Base-by-base conservation (phyloP, 2,329 filamentous ascomycete genomes). In the Penicillium brasilianum region DNA sequence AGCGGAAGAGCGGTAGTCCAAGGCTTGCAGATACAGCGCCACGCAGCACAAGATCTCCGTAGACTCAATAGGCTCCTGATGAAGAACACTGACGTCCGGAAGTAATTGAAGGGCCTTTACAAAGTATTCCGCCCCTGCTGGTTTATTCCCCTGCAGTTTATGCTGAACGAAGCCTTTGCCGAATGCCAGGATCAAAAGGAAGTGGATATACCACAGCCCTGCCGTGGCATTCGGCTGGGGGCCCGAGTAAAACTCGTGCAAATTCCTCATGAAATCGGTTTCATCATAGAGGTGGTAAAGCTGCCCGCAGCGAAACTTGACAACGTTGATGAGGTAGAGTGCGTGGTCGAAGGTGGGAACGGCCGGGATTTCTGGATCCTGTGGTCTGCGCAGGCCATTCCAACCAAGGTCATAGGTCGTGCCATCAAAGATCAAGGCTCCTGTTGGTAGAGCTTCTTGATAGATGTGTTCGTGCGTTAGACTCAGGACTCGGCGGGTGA, bases 281-380 rank as follows among this genome's bases (percentile, higher is more conserved):
- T 85, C 25, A 20, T 86, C 84, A 32, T 84, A 84, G 0, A 86
- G 69, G 44, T 84, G 83, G 50, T 85, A 83, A 2, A 85, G 66
- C 25, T 84, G 83, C 6, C 80, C 78, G 55, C 82, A 83, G 55
- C 84, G 82, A 28, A 86, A 86, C 54, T 85, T 84, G 56, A 85
- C 83, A 0, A 82, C 80, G 60, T 85, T 85, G 64, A 85, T 80
- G 20, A 85, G 70, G 57, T 83, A 85, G 14, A 83, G 73, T 3
- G 82, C 81, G 65, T 83, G 78, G 60, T 86, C 84, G 0, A 81
- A 76, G 3, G 80, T 82, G 0, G 83, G 83, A 30, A 85, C 64
- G n/a, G 62, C 46, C 0, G 64, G 64, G 7, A 36, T 16, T 13
- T 69, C 66, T 25, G 58, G 25, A 30, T 71, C 1, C 76, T 72